Evolutionary conservation across 306 rosid genomes (phyloP).

Genomic region (Cucurbita pepo): DNA sequence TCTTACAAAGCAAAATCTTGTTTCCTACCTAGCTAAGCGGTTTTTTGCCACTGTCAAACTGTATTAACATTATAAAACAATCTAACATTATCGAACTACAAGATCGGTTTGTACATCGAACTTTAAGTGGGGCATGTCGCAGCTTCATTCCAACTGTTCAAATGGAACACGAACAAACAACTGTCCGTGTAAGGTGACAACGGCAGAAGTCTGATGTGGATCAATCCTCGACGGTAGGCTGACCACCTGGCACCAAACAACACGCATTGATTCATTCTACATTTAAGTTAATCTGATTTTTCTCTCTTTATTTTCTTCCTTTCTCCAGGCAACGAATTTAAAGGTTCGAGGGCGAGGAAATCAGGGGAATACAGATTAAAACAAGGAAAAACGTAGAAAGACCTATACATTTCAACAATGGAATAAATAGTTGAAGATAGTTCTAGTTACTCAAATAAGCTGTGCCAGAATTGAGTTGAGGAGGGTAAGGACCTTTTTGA

Average conservation of each 20-base stretch:
- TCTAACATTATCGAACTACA: neutral
- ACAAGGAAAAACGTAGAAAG: neutral
- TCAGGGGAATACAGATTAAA: neutral
- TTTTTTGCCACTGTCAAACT: neutral
- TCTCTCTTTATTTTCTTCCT: neutral
- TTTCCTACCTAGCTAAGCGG: neutral
- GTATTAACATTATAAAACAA: conserved; percentile 5
- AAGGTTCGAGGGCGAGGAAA: neutral
- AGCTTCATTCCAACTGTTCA: conserved; percentile 45
- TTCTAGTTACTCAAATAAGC: neutral
- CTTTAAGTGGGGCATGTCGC: neutral
- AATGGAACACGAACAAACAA: conserved; percentile 91
- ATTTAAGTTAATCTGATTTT: neutral
- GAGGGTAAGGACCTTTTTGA: conserved; percentile 44
- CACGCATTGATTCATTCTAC: neutral
- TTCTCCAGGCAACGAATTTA: neutral
- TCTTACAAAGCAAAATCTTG: conserved; percentile 3
- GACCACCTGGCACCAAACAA: conserved; percentile 41
- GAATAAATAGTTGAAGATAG: neutral
- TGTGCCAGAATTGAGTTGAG: neutral
- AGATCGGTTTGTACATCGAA: neutral
- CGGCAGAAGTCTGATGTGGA: conserved; percentile 94
- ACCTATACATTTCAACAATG: neutral
- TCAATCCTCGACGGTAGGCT: conserved; percentile 83
- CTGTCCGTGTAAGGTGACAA: conserved; percentile 94